phyloP scores from a whole-genome alignment of 1,139 yeast genomes.

The Kodamaea alishanica region DNA sequence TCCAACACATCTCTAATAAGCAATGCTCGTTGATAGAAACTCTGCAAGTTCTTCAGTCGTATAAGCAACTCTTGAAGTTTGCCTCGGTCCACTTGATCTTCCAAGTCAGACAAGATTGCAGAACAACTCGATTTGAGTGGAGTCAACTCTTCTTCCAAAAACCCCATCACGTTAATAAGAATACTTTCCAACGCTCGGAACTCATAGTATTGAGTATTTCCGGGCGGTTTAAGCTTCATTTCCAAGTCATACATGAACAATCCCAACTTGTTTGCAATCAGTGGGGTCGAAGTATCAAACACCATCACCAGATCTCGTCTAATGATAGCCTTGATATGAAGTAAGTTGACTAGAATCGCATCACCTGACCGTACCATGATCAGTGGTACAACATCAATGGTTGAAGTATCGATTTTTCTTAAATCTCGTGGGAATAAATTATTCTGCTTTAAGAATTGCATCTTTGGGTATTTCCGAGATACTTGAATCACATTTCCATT shows the following conservation, averaged over 20 bases:
- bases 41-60: conserved; percentile 74
- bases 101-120: conserved; percentile 75
- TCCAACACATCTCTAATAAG: conserved; percentile 83
- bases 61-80: conserved; percentile 76
- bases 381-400: conserved; percentile 86
- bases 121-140: conserved; percentile 71
- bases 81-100: conserved; percentile 78
- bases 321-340: conserved; percentile 84
- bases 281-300: conserved; percentile 66
- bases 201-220: conserved; percentile 54
- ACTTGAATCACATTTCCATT: conserved; percentile 72
- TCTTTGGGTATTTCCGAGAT: conserved; percentile 73
- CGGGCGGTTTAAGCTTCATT: conserved; percentile 58
- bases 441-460: conserved; percentile 69
- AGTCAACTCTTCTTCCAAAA: conserved; percentile 80
- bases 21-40: conserved; percentile 79
- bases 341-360: conserved; percentile 73
- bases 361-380: conserved; percentile 69
- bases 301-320: conserved; percentile 77
- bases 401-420: conserved; percentile 82
- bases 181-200: conserved; percentile 88
- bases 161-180: conserved; percentile 76
- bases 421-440: conserved; percentile 79
- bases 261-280: conserved; percentile 59
- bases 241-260: conserved; percentile 85